Base-by-base conservation (phyloP, 805 yeast genomes). In the Vanderwaltozyma polyspora region DNA sequence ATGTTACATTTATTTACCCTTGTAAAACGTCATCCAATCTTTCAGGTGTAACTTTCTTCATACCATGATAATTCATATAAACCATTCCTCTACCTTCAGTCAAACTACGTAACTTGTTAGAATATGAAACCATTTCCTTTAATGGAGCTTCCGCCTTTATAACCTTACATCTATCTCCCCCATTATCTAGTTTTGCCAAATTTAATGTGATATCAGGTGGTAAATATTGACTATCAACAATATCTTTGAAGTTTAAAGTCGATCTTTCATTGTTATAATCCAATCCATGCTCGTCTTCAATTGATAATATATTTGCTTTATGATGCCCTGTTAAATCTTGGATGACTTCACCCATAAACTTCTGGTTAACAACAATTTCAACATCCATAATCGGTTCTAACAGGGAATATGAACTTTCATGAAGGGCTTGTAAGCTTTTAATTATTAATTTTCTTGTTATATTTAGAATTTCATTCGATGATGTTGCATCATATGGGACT, bases 311-410 rank as follows among this genome's bases (percentile, higher is more conserved):
- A 2, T 63, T 66, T 2, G 94, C 96, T 29, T 78, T 76, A 40
- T 97, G 69, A 11, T 78, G 69, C 21, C 83, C 75, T 28, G 84
- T 76, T 34, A 91, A 60, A 52, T 91, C 98, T 45, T 84, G 93
- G 26, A 84, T 70, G 1, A 91, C 91, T 24, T 67, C 67, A 15
- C 97, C 97, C 44, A 89, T 58, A 38, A 79, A 82, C 36, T 72
- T 79, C 21, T 85, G 79, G 35, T 68, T 68, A 2, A 78, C 79
- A 33, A 67, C 70, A 1, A 91, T 75, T 6, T 65, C 65, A 4
- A 86, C 77, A 24, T 70, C 66, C 96, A 91, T 89, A 19, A 81
- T 66, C 0, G 98, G 98, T 57, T 91, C 97, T 55, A 89, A 63
- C 1, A 87, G 55, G 1, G 77, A 68, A 50, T 71, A 74, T 2